Evolutionary conservation across 139 green algal species (phyloP).

Genomic region (Chlamydomonas schloesseri): DNA sequence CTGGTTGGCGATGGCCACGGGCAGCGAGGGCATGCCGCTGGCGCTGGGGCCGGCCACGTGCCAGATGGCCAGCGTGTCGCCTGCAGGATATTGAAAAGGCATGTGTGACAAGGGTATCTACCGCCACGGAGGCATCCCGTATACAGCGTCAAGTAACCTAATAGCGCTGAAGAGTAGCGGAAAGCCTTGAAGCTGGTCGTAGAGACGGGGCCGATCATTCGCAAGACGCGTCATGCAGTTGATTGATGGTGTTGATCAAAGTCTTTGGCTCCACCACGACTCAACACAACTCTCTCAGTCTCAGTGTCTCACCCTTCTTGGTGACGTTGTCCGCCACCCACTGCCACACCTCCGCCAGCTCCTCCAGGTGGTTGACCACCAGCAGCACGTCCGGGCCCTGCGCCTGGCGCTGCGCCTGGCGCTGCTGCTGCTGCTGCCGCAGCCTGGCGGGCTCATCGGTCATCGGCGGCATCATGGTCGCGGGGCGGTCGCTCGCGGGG

Average conservation of each 20-base stretch:
- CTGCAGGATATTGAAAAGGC: neutral
- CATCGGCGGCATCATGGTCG: too few relatives aligned
- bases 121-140: too few relatives aligned
- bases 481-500: too few relatives aligned
- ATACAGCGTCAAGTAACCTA: too few relatives aligned
- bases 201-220: too few relatives aligned
- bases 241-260: too few relatives aligned
- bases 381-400: conserved; percentile 23
- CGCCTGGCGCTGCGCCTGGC: neutral
- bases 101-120: neutral
- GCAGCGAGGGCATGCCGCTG: conserved; percentile 37
- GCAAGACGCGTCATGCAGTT: too few relatives aligned
- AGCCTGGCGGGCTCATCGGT: too few relatives aligned
- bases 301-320: conserved; percentile 4
- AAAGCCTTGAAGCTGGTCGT: too few relatives aligned
- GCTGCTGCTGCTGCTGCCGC: neutral
- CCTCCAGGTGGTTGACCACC: conserved; percentile 46
- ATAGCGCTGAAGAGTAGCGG: too few relatives aligned
- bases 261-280: too few relatives aligned
- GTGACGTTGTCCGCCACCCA: conserved; percentile 36
- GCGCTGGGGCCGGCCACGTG: conserved; percentile 34
- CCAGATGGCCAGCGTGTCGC: conserved; percentile 19
- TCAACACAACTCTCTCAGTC: too few relatives aligned
- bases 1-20: conserved; percentile 13
- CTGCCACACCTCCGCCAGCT: conserved; percentile 48